Conservation (phyloP, 179 eudicot genomes). For the Vitellaria paradoxa region DNA sequence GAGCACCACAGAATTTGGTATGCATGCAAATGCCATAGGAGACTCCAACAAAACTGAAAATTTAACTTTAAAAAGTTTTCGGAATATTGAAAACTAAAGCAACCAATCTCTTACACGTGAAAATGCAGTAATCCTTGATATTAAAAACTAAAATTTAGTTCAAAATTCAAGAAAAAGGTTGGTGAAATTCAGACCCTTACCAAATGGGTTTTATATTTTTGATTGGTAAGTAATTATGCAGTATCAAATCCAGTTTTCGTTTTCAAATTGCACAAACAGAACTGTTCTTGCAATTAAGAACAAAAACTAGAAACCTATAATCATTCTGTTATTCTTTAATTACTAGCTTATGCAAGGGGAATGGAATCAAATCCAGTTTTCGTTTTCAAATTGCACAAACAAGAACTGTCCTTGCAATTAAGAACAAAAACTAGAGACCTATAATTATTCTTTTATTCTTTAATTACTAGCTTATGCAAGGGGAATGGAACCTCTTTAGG, state of each 20-base stretch:
- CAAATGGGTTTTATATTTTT: neutral
- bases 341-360: neutral
- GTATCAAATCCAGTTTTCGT: neutral
- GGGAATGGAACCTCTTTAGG: conserved; percentile 8
- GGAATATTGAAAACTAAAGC: neutral
- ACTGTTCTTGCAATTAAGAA: neutral
- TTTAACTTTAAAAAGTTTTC: neutral
- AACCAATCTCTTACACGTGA: neutral
- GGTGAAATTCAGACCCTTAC: neutral
- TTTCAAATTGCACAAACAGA: conserved; percentile 3
- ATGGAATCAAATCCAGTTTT: neutral
- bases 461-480: neutral
- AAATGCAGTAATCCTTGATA: neutral
- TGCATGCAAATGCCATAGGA: neutral
- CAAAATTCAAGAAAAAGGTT: neutral
- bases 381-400: neutral
- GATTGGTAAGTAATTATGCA: neutral
- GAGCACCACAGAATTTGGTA: neutral
- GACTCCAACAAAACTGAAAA: neutral
- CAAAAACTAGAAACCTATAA: neutral
- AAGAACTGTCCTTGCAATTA: neutral
- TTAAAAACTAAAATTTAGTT: neutral
- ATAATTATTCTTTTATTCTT: neutral
- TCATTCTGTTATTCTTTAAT: neutral
- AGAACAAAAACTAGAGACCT: neutral